Evolutionary conservation across 352 stramenopile species (phyloP).

Genomic region (Globisporangium parvum): DNA sequence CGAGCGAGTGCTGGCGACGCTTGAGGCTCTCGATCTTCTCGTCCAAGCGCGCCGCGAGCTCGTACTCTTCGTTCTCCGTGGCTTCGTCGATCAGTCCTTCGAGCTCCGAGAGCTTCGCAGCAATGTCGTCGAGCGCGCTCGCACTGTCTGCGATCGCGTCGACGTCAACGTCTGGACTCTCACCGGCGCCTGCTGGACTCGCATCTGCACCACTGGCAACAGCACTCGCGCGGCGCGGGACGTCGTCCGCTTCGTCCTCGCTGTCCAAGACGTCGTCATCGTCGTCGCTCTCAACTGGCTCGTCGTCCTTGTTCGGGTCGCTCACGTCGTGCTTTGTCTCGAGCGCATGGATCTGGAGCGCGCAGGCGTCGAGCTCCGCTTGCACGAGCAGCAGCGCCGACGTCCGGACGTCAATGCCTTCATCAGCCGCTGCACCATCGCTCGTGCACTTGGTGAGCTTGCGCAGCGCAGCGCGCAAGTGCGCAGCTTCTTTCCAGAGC

Average conservation of each 20-base stretch:
- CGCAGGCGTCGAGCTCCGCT: conserved; percentile 67
- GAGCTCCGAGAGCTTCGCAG: conserved; percentile 47
- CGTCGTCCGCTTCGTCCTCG: conserved; percentile 30
- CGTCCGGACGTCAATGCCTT: conserved; percentile 59
- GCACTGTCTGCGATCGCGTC: conserved; percentile 24
- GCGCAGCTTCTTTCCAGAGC: conserved; percentile 69
- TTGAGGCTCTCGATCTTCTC: conserved; percentile 65
- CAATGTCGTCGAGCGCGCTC: conserved; percentile 45
- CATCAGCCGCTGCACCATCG: conserved; percentile 40
- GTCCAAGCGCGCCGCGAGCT: conserved; percentile 67
- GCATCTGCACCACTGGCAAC: neutral
- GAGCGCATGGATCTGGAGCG: conserved; percentile 48
- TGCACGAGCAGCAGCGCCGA: conserved; percentile 70
- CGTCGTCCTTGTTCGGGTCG: conserved; percentile 44
- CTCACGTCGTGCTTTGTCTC: conserved; percentile 70
- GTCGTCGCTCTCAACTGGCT: conserved; percentile 42
- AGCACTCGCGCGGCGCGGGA: conserved; percentile 13
- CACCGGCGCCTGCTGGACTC: conserved; percentile 4
- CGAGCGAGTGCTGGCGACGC: conserved; percentile 35
- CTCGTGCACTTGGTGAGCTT: conserved; percentile 73
- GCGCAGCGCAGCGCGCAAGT: conserved; percentile 45
- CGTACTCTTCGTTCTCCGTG: conserved; percentile 79
- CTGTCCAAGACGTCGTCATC: conserved; percentile 41
- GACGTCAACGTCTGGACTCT: conserved; percentile 16
- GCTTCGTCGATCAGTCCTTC: conserved; percentile 67